Conservation (phyloP, 2,329 filamentous ascomycete genomes). For the Thelonectria blattea region DNA sequence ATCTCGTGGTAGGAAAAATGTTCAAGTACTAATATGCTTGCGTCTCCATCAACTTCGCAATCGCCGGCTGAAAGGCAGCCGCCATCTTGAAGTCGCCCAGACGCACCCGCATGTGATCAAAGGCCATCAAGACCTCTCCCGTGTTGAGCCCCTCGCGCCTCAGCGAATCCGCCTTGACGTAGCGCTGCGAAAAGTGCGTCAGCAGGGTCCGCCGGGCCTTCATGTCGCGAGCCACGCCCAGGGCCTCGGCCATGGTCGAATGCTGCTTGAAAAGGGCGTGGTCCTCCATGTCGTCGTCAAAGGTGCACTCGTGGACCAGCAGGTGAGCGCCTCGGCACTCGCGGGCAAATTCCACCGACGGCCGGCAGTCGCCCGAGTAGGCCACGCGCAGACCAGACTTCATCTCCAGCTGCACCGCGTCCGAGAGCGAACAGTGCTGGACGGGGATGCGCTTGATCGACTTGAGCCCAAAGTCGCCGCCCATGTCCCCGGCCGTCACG, state of each 20-base stretch:
- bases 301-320: constrained; percentile 94
- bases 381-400: constrained; percentile 82
- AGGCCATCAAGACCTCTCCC: constrained; percentile 68
- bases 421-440: constrained; percentile 78
- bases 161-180: constrained; percentile 67
- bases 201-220: constrained; percentile 78
- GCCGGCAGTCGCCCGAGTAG: constrained; percentile 94
- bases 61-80: constrained; percentile 45
- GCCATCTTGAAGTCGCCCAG: constrained; percentile 73
- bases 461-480: constrained; percentile 63
- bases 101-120: constrained; percentile 79
- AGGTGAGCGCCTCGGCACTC: constrained; percentile 80
- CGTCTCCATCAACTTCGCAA: constrained; percentile 29
- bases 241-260: constrained; percentile 84
- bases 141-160: constrained; percentile 42
- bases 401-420: constrained; percentile 80
- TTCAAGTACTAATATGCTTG: too few relatives aligned
- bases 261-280: constrained; percentile 91
- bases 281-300: constrained; percentile 80
- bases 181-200: constrained; percentile 95
- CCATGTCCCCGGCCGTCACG: constrained; percentile 44
- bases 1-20: neutral
- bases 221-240: constrained; percentile 80
- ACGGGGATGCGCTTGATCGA: constrained; percentile 73
- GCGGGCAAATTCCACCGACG: constrained; percentile 69